Conservation (phyloP, 1,139 yeast genomes). For the Lodderomyces parapsilosis region DNA sequence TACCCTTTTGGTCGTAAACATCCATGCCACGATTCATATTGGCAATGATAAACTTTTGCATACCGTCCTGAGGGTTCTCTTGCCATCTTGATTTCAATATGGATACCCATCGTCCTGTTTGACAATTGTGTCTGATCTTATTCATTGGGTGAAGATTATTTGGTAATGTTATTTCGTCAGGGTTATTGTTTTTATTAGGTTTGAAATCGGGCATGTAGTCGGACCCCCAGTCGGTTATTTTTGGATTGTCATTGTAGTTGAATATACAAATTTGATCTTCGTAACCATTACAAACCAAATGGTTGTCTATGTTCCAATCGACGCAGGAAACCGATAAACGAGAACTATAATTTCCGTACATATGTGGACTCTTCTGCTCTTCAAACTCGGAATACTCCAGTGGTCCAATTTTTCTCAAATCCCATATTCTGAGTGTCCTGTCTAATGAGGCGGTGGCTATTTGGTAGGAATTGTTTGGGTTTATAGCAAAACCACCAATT, state of each 20-base stretch:
- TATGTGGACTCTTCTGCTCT: conserved; percentile 45
- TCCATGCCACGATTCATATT: conserved; percentile 90
- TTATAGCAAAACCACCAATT: conserved; percentile 82
- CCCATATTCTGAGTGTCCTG: conserved; percentile 83
- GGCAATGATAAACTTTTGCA: conserved; percentile 84
- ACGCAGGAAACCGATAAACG: conserved; percentile 81
- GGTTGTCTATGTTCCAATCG: conserved; percentile 77
- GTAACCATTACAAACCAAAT: conserved; percentile 87
- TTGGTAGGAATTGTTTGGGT: conserved; percentile 59
- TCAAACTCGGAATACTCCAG: conserved; percentile 42
- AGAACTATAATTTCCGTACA: conserved; percentile 65
- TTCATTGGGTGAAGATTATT: conserved; percentile 52
- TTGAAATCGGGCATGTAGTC: conserved; percentile 17
- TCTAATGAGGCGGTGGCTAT: conserved; percentile 89
- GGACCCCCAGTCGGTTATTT: conserved; percentile 28
- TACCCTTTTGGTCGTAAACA: conserved; percentile 73
- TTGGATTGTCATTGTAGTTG: conserved; percentile 26
- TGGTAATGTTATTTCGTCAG: conserved; percentile 24
- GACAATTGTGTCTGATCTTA: conserved; percentile 82
- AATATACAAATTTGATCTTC: conserved; percentile 75
- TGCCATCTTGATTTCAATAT: conserved; percentile 89
- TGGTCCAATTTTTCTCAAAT: conserved; percentile 55
- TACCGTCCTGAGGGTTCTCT: conserved; percentile 60
- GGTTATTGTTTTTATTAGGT: conserved; percentile 18
- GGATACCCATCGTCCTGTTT: conserved; percentile 95